A percentile compares a stretch with the other conserved stretches of the same genome.
These are phyloP conservation scores for Magnolia sinica DNA, from an alignment of 164 flowering plant genomes.

Conservation along the genomic window DNA sequence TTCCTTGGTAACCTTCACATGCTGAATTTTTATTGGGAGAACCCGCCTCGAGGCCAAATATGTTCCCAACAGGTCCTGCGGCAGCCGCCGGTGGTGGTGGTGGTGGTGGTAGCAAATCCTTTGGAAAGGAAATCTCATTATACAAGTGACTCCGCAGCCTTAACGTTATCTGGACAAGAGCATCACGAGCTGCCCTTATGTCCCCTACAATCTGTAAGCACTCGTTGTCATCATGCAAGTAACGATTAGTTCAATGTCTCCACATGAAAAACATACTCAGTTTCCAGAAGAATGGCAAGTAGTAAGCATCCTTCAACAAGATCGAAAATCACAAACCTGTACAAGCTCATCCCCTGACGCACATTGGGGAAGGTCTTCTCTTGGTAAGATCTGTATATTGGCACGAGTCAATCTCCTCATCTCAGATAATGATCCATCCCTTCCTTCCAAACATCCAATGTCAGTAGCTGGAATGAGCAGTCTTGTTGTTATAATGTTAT, in stretches of 20 bases:
- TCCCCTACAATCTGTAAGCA: slow-evolving; percentile 77
- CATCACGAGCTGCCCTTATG: slow-evolving; percentile 86
- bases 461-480: slow-evolving; percentile 74
- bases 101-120: slow-evolving; percentile 34
- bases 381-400: slow-evolving; percentile 62
- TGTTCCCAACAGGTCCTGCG: slow-evolving; percentile 30
- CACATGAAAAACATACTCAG: background rate
- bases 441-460: slow-evolving; percentile 66
- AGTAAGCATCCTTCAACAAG: slow-evolving; percentile 7
- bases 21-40: slow-evolving; percentile 37
- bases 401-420: slow-evolving; percentile 68
- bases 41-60: slow-evolving; percentile 31
- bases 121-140: slow-evolving; percentile 50
- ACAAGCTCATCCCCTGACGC: slow-evolving; percentile 65
- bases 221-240: slow-evolving; percentile 7
- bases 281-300: background rate
- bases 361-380: slow-evolving; percentile 60
- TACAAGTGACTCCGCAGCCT: slow-evolving; percentile 59
- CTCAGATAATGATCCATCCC: slow-evolving; percentile 63
- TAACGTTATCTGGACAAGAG: slow-evolving; percentile 83
- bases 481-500: slow-evolving; percentile 74
- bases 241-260: background rate
- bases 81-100: slow-evolving; percentile 24
- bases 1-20: slow-evolving; percentile 39
- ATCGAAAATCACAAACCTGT: slow-evolving; percentile 58